Evolutionary conservation across 2,329 filamentous ascomycete species (phyloP).

Genomic region (Microcera coccophila): DNA sequence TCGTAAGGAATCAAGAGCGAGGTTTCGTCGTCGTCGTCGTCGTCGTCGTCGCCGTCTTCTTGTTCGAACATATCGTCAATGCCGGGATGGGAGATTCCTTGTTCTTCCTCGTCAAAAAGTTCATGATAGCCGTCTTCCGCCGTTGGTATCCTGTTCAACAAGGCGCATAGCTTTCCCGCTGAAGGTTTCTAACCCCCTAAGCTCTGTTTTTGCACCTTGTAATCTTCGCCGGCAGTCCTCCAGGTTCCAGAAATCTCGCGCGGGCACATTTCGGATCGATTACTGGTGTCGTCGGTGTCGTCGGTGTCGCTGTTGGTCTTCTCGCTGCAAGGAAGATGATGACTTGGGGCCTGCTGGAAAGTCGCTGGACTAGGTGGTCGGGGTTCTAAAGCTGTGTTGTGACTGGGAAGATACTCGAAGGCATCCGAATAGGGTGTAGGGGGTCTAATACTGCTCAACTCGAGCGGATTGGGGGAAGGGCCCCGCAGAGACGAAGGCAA

Average conservation of each 20-base stretch:
- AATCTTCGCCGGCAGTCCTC: neutral
- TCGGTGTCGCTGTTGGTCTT: conserved; percentile 2
- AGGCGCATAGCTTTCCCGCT: conserved; percentile 5
- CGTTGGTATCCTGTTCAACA: conserved; percentile 2
- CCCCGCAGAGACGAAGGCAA: conserved; percentile 33
- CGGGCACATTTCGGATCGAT: neutral
- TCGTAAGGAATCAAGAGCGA: conserved; percentile 45
- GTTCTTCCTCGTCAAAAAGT: conserved; percentile 17
- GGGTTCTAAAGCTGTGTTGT: conserved; percentile 19
- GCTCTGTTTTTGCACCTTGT: neutral
- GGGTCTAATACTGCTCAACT: conserved; percentile 22
- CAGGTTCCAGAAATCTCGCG: no score
- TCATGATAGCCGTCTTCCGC: conserved; percentile 4
- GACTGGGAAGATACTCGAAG: conserved; percentile 27
- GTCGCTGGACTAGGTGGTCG: conserved; percentile 13
- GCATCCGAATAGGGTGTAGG: conserved; percentile 41
- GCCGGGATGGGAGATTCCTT: conserved; percentile 9
- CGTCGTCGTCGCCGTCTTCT: conserved; percentile 18
- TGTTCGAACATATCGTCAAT: conserved; percentile 15
- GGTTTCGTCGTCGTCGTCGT: conserved; percentile 14
- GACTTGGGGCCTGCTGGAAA: conserved; percentile 41
- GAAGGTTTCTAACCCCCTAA: conserved; percentile 22
- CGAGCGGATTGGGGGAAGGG: conserved; percentile 26
- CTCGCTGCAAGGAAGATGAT: conserved; percentile 34
- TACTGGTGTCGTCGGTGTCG: conserved; percentile 7